Percentiles rank a stretch among this genome's conserved stretches.
Conservation (phyloP, 2,329 filamentous ascomycete species). For the Neonectria magnoliae region DNA sequence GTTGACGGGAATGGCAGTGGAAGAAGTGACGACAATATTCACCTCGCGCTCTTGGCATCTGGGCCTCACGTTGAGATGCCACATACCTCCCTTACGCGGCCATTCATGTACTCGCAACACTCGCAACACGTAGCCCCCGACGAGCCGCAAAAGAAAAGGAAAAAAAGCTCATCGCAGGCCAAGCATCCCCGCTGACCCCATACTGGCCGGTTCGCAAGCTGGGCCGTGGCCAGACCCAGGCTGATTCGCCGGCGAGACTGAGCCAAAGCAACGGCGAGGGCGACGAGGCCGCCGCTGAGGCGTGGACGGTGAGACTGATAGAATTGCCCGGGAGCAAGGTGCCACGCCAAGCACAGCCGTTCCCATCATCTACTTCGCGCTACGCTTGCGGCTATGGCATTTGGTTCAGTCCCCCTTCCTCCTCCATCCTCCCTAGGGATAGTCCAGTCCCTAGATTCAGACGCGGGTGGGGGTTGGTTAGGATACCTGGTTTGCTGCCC, state of each 20-base stretch:
- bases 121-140: slow-evolving; percentile 8
- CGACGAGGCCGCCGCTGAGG: not conserved
- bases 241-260: not conserved
- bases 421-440: slow-evolving; percentile 13
- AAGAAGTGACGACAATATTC: slow-evolving; percentile 15
- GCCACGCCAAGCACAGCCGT: slow-evolving; percentile 17
- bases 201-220: not conserved
- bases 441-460: slow-evolving; percentile 28
- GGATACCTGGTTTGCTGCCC: not conserved
- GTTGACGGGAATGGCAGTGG: slow-evolving; percentile 17
- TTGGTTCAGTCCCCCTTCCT: not conserved
- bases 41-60: not conserved
- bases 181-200: slow-evolving; percentile 7
- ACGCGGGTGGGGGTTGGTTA: slow-evolving; percentile 31
- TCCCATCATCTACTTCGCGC: not conserved
- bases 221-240: not conserved
- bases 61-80: not conserved
- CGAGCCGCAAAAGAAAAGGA: not conserved
- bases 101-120: not conserved
- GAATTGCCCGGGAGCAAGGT: slow-evolving; percentile 3
- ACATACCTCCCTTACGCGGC: slow-evolving; percentile 13
- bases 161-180: not conserved
- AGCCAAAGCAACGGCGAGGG: not conserved
- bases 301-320: not conserved
- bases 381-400: not conserved